Evolutionary conservation across 306 rosid genomes (phyloP).

Genomic region (Cicer arietinum): DNA sequence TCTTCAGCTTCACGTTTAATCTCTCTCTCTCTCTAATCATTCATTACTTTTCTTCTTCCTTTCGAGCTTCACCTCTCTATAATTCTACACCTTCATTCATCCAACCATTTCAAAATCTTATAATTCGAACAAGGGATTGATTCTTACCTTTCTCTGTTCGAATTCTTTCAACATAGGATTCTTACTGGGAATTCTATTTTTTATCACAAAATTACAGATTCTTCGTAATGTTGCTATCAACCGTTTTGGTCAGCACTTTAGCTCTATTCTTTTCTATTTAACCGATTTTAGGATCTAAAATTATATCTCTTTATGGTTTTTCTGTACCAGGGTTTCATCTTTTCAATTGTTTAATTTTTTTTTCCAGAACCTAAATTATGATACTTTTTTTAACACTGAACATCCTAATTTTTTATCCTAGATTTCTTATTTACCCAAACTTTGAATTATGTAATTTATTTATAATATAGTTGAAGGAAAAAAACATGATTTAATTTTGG

Average conservation of each 20-base stretch:
- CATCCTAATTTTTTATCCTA: neutral
- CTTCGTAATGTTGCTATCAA: conserved; percentile 24
- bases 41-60: neutral
- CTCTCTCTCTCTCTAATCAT: neutral
- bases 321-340: conserved; percentile 17
- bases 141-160: conserved; percentile 47
- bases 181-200: neutral
- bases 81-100: neutral
- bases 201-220: neutral
- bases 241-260: conserved; percentile 52
- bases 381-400: neutral
- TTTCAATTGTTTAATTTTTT: neutral
- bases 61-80: neutral
- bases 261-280: neutral
- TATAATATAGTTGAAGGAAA: neutral
- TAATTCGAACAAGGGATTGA: conserved; percentile 44
- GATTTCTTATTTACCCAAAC: neutral
- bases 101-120: neutral
- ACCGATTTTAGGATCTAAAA: neutral
- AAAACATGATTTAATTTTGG: neutral
- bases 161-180: conserved; percentile 25
- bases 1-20: conserved; percentile 3
- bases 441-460: conserved; percentile 5
- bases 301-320: conserved; percentile 13
- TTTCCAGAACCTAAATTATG: neutral